phyloP scores from a whole-genome alignment of 1,139 yeast genomes.

The Scheffersomyces cryptocercus region DNA sequence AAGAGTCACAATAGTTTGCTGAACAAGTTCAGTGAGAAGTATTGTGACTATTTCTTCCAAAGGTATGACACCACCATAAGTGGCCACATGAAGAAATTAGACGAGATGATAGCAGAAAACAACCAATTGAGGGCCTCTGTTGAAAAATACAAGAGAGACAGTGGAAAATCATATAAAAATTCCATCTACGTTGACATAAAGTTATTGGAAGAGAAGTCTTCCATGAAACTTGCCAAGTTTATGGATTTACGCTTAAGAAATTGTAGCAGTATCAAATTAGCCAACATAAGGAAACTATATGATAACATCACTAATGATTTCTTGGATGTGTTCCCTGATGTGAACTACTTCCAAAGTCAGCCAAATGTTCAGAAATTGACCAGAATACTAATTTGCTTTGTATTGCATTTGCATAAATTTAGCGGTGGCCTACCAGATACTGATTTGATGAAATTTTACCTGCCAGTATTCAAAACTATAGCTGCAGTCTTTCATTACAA shows the following conservation, averaged over 20 bases:
- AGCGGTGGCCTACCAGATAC: slow-evolving; percentile 11
- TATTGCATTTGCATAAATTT: slow-evolving; percentile 19
- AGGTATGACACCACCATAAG: slow-evolving; percentile 8
- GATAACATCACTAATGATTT: slow-evolving; percentile 24
- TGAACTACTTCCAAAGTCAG: slow-evolving; percentile 38
- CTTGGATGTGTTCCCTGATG: slow-evolving; percentile 41
- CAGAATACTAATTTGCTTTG: slow-evolving; percentile 27
- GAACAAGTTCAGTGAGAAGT: slow-evolving; percentile 15
- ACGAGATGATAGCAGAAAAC: slow-evolving; percentile 4
- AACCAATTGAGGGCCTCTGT: slow-evolving; percentile 2
- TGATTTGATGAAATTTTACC: slow-evolving; percentile 14
- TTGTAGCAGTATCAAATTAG: slow-evolving; percentile 2
- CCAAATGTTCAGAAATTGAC: slow-evolving; percentile 27
- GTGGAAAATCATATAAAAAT: not conserved
- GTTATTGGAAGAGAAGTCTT: not conserved
- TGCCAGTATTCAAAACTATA: slow-evolving; percentile 30
- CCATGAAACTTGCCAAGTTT: not conserved
- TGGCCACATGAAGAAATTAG: slow-evolving; percentile 4
- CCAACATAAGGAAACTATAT: slow-evolving; percentile 5
- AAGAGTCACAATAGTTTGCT: slow-evolving; percentile 36
- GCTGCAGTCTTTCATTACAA: slow-evolving; percentile 45
- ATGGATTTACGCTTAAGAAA: not conserved
- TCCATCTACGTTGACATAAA: not conserved
- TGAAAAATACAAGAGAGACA: slow-evolving; percentile 2
- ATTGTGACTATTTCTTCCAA: slow-evolving; percentile 20